These are phyloP conservation scores for Radiomyces spectabilis DNA, from an alignment of 192 early-diverging fungal species.

Conservation along the genomic window DNA sequence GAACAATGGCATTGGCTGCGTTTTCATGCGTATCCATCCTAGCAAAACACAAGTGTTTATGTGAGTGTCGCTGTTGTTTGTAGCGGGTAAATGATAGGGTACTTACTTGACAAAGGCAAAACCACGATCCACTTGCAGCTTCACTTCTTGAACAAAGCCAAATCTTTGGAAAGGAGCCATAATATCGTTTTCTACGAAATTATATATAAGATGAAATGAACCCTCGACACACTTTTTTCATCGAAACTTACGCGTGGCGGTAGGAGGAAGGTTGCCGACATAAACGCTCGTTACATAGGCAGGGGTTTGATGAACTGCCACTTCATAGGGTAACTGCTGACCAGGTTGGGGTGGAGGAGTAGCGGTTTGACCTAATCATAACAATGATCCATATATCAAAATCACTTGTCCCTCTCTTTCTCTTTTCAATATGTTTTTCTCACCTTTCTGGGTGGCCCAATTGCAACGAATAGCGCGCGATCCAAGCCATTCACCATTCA, in stretches of 20 bases:
- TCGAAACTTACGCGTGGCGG: slow-evolving; percentile 66
- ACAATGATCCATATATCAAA: not conserved
- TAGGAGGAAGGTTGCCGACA: slow-evolving; percentile 79
- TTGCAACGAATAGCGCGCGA: slow-evolving; percentile 83
- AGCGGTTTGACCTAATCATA: slow-evolving; percentile 25
- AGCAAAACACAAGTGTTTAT: slow-evolving; percentile 1
- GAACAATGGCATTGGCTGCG: slow-evolving; percentile 82
- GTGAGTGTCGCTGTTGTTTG: not conserved
- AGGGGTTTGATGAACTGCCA: slow-evolving; percentile 65
- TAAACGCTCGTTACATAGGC: slow-evolving; percentile 86
- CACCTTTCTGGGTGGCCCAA: slow-evolving; percentile 88
- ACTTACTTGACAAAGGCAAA: slow-evolving; percentile 86
- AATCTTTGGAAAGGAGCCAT: slow-evolving; percentile 67
- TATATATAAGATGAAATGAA: too few relatives aligned
- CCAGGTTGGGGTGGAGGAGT: slow-evolving; percentile 29
- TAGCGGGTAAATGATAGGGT: too few relatives aligned
- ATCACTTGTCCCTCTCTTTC: too few relatives aligned
- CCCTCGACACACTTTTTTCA: too few relatives aligned
- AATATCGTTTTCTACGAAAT: slow-evolving; percentile 54
- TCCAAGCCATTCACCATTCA: slow-evolving; percentile 89
- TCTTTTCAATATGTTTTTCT: slow-evolving; percentile 1
- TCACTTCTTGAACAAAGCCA: slow-evolving; percentile 72
- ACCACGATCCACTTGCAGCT: slow-evolving; percentile 84
- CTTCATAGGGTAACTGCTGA: slow-evolving; percentile 57
- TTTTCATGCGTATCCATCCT: slow-evolving; percentile 84